phyloP scores from a whole-genome alignment of 345 rosid species.

The Murraya paniculata region DNA sequence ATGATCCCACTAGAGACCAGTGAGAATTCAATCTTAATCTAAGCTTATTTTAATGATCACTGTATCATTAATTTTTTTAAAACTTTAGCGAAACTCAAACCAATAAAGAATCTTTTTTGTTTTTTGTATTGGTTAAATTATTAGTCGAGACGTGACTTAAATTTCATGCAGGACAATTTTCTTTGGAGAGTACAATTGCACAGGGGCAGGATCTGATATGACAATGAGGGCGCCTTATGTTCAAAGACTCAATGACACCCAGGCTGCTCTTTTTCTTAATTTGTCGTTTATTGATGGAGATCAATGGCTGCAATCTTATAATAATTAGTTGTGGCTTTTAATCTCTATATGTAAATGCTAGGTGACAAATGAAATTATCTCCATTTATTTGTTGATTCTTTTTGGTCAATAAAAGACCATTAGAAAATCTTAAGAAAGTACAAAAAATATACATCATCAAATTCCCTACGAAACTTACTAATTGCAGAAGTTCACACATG shows the following conservation, averaged over 20 bases:
- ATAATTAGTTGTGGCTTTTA: neutral
- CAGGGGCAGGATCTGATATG: constrained; percentile 67
- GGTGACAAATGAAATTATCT: neutral
- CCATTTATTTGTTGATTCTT: neutral
- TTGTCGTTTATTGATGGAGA: constrained; percentile 65
- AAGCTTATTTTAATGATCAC: too few species aligned
- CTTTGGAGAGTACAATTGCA: constrained; percentile 74
- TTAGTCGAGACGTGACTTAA: too few species aligned
- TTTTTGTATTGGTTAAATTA: too few species aligned
- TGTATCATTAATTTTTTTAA: neutral
- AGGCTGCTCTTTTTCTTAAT: constrained; percentile 52
- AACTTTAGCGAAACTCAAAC: neutral
- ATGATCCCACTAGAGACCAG: constrained; percentile 78
- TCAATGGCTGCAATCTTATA: constrained; percentile 55
- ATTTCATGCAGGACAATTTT: constrained; percentile 53
- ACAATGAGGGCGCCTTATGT: constrained; percentile 55
- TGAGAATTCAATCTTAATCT: constrained; percentile 15
- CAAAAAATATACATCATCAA: neutral
- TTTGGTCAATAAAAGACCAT: neutral
- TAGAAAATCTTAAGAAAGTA: neutral
- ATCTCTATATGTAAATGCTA: neutral
- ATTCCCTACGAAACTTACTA: neutral
- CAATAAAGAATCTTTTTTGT: neutral
- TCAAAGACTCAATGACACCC: constrained; percentile 62
- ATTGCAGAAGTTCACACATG: neutral